These are phyloP conservation scores for Plantago elongata DNA, from an alignment of 257 asterid species.

Conservation along the genomic window DNA sequence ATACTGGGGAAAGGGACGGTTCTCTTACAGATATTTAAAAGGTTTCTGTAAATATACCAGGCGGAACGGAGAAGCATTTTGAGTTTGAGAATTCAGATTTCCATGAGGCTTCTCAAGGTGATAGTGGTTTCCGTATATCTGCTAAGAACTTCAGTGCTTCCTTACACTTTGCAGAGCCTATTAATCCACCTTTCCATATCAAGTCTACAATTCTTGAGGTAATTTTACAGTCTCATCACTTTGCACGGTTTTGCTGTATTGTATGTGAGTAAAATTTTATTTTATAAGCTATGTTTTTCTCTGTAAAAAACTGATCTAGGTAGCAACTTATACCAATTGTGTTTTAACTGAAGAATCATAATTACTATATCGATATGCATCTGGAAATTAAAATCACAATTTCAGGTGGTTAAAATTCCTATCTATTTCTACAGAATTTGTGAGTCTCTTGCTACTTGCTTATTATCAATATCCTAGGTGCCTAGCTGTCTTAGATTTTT, in stretches of 20 bases:
- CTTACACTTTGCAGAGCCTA: constrained; percentile 55
- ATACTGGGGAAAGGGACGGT: constrained; percentile 45
- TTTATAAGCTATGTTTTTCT: no score
- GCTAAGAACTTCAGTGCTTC: constrained; percentile 62
- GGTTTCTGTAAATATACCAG: constrained; percentile 28
- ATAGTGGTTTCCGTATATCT: constrained; percentile 37
- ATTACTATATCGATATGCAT: no score
- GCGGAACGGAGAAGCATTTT: constrained; percentile 20
- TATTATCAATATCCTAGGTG: no score
- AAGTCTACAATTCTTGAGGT: constrained; percentile 69
- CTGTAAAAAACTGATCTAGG: no score
- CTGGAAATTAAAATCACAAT: no score
- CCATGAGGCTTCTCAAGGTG: constrained; percentile 28
- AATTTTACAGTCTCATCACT: constrained; percentile 17
- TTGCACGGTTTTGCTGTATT: constrained; percentile 16
- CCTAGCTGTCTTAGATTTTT: no score
- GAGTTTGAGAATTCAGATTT: constrained; percentile 52
- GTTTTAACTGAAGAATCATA: no score
- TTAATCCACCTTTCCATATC: constrained; percentile 38
- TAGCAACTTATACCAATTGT: no score
- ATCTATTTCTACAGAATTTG: no score
- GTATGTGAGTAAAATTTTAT: background rate
- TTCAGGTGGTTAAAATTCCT: no score
- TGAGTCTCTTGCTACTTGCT: no score
- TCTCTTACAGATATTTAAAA: constrained; percentile 43